Evolutionary conservation across 2,329 filamentous ascomycete genomes (phyloP), one percentile per base, ranked within the genome.

Genomic region (Penicillium sp.): DNA sequence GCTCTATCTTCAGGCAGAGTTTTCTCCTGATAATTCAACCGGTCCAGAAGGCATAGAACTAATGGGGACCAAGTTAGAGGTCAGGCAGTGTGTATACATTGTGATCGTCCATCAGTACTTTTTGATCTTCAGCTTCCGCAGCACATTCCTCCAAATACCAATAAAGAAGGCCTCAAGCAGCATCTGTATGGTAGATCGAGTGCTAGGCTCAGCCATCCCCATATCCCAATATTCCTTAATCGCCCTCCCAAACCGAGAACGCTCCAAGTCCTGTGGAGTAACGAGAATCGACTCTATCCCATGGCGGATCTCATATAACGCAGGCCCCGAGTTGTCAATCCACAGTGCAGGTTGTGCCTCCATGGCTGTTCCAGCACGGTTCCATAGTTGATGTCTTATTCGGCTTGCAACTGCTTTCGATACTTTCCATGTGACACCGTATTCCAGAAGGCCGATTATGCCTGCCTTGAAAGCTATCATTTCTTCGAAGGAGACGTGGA

Each of bases 401-500:
- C 61, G 53, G 31, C 54, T 49, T 5, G 60, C 22, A 4, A 61
- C 31, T 3, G 44, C 60, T 43, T 50, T 39, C 10, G 60, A 22
- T 7, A 66, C 64, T 29, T 60, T 60, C 52, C 58, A 62, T 5
- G 56, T 50, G 11, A 63, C 52, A 4, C 62, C 62, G 42, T 65
- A 65, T 26, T 64, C 62, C 16, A 65, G 60, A 14, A 65, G 60
- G 8, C 52, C 62, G 29, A 61, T 58, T 26, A 65, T 57, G 29
- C 62, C 64, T 11, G 55, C 58, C 2, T 52, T 53, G 31, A 57
- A 60, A 9, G 56, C 57, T 26, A 64, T 61, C 46, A 64, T 49
- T 49, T 64, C 61, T 49, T 65, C 63, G 56, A 64, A 65, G 24
- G 60, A 49, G 16, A 65, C 31, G 53, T 63, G 61, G 48, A 65